A percentile compares a stretch with the other conserved stretches of the same genome.
Conservation (phyloP, 2,329 filamentous ascomycete genomes). For the Aspergillus caelatus region DNA sequence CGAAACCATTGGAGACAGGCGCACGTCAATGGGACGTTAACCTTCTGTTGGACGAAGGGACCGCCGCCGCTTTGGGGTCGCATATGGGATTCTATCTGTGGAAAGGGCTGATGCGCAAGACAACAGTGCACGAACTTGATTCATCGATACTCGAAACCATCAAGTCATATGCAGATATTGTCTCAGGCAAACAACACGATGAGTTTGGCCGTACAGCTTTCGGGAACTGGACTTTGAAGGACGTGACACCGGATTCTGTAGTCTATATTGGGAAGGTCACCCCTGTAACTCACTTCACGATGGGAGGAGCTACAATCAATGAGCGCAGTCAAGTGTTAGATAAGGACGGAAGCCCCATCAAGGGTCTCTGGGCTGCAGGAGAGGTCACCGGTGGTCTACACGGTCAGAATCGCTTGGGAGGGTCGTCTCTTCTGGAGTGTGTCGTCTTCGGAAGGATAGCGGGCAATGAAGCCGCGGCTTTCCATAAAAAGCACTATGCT, state of each 20-base stretch:
- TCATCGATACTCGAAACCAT: conserved; percentile 47
- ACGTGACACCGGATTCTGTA: conserved; percentile 53
- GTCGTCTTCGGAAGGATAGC: conserved; percentile 65
- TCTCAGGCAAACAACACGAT: conserved; percentile 45
- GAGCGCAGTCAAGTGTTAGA: conserved; percentile 56
- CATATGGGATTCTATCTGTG: conserved; percentile 66
- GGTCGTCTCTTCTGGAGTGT: conserved; percentile 65
- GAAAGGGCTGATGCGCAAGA: conserved; percentile 63
- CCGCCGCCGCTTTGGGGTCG: conserved; percentile 54
- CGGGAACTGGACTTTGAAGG: conserved; percentile 58
- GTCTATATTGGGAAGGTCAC: conserved; percentile 64
- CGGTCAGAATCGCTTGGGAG: conserved; percentile 64
- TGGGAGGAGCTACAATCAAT: conserved; percentile 65
- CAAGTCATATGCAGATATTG: conserved; percentile 53
- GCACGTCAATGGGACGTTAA: conserved; percentile 61
- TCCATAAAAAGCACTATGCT: conserved; percentile 19
- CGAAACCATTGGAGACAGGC: conserved; percentile 21
- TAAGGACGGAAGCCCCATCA: conserved; percentile 47
- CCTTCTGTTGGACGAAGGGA: conserved; percentile 63
- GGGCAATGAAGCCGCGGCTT: conserved; percentile 51
- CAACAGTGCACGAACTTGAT: conserved; percentile 55
- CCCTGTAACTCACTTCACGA: conserved; percentile 67
- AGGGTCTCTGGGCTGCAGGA: conserved; percentile 64
- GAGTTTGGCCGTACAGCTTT: conserved; percentile 54
- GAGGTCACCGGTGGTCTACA: conserved; percentile 68